These are phyloP conservation scores for Chrysoporthe deuterocubensis DNA, from an alignment of 2,329 filamentous ascomycete species.

Conservation along the genomic window DNA sequence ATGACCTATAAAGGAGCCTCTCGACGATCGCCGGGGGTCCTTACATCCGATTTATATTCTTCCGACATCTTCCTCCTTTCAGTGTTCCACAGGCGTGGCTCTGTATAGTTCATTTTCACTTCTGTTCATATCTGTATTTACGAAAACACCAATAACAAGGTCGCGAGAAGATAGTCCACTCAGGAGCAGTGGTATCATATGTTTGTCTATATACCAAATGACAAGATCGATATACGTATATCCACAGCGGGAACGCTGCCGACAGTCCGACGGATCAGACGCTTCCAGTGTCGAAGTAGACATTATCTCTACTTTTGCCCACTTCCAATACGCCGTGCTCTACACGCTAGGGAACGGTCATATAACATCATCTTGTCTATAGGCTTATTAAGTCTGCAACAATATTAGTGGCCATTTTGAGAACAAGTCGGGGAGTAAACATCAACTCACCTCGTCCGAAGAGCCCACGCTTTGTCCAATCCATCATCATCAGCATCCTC, in stretches of 20 bases:
- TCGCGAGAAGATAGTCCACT: neutral
- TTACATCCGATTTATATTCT: too few species aligned
- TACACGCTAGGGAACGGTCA: neutral
- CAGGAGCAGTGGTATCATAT: neutral
- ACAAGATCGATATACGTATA: neutral
- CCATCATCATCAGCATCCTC: constrained; percentile 88
- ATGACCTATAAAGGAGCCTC: too few species aligned
- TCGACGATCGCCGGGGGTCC: too few species aligned
- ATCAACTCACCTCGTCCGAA: constrained; percentile 85
- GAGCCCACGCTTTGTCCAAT: constrained; percentile 95
- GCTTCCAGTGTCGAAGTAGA: neutral
- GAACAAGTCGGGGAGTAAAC: neutral
- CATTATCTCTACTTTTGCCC: constrained; percentile 2
- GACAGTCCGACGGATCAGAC: neutral
- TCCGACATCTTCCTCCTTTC: too few species aligned
- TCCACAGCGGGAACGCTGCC: neutral
- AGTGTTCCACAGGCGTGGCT: too few species aligned
- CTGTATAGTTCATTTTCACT: too few species aligned
- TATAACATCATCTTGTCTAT: neutral
- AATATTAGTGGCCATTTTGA: constrained; percentile 16
- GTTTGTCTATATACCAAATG: neutral
- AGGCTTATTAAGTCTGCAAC: constrained; percentile 33
- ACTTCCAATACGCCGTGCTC: constrained; percentile 8
- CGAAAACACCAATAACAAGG: neutral
- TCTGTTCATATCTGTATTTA: too few species aligned